Percentiles rank a stretch among this genome's conserved stretches.
These are phyloP conservation scores for Zygnema circumcarinatum DNA, from an alignment of 139 green algal species.

Conservation along the genomic window DNA sequence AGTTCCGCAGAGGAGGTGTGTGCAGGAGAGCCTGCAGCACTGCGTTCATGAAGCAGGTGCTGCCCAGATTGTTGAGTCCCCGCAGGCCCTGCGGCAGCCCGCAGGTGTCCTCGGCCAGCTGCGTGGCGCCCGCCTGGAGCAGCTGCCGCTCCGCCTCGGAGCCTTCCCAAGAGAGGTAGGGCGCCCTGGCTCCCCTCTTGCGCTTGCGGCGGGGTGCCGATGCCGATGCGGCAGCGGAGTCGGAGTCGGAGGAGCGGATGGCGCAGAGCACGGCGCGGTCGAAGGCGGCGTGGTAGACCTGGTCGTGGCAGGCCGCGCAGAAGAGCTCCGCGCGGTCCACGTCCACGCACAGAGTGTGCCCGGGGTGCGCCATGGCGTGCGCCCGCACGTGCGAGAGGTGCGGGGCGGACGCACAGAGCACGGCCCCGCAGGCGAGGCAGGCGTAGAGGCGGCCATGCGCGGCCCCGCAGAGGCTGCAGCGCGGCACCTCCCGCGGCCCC, in stretches of 20 bases:
- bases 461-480: constrained; percentile 23
- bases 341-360: constrained; percentile 71
- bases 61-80: constrained; percentile 92
- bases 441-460: constrained; percentile 33
- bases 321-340: constrained; percentile 71
- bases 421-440: constrained; percentile 40
- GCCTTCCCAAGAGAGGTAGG: not conserved
- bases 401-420: not conserved
- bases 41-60: constrained; percentile 97
- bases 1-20: constrained; percentile 75
- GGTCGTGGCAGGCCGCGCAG: constrained; percentile 76
- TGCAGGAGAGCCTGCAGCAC: constrained; percentile 88
- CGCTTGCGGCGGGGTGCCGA: too few species aligned
- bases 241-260: not conserved
- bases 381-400: constrained; percentile 1
- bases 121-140: not conserved
- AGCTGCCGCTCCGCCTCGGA: not conserved
- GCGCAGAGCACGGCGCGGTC: constrained; percentile 65
- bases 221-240: not conserved
- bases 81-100: constrained; percentile 74
- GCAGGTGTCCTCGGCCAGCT: constrained; percentile 8
- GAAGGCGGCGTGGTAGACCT: constrained; percentile 74
- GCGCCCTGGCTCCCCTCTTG: not conserved
- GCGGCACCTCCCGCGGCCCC: not conserved
- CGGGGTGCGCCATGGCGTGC: not conserved